Conservation (phyloP, 176 grass and related monocot species). For the Poa annua region DNA sequence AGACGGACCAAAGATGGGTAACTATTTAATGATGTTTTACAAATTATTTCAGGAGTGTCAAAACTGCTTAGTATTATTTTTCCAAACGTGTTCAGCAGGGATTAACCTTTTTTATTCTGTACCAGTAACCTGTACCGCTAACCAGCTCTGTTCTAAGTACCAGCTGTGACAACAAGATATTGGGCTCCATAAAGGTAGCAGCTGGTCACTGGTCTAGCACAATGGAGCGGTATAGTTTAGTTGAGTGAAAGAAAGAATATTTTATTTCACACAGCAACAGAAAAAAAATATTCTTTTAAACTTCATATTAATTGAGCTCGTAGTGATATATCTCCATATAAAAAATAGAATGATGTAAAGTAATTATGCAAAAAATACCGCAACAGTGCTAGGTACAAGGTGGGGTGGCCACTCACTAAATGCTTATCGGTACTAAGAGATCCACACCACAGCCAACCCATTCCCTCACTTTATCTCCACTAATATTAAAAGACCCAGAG, state of each 20-base stretch:
- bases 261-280: not conserved
- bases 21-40: not conserved
- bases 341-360: constrained; percentile 7
- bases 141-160: not conserved
- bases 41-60: not conserved
- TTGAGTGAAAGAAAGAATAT: not conserved
- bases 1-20: not conserved
- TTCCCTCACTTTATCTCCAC: not conserved
- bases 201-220: not conserved
- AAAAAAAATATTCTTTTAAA: not conserved
- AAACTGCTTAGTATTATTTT: not conserved
- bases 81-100: not conserved
- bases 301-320: not conserved
- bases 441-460: not conserved
- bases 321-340: not conserved
- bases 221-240: not conserved
- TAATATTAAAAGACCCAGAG: too few relatives aligned
- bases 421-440: not conserved
- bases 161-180: not conserved
- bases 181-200: not conserved
- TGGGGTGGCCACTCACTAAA: not conserved
- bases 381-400: not conserved
- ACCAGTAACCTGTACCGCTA: not conserved
- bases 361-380: not conserved
- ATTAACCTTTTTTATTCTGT: constrained; percentile 9